Percentiles rank a stretch among this genome's conserved stretches.
These are phyloP conservation scores for Sporothrix euskadiensis DNA, from an alignment of 2,329 filamentous ascomycete species.

Conservation along the genomic window DNA sequence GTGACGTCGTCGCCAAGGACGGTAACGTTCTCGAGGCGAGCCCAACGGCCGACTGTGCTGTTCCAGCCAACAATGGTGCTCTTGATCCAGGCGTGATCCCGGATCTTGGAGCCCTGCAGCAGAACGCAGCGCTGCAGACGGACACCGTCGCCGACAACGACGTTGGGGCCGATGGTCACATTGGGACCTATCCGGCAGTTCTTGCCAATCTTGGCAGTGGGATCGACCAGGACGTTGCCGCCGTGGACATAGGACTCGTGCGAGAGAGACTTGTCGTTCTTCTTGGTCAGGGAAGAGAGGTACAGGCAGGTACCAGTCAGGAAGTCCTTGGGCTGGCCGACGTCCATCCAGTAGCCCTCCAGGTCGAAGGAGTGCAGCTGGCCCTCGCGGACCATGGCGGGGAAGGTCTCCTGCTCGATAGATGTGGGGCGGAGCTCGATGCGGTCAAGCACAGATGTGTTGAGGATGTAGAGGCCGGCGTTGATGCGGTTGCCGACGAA, in stretches of 20 bases:
- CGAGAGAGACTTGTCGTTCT: slow-evolving; percentile 78
- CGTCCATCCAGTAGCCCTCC: slow-evolving; percentile 99
- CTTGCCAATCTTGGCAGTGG: slow-evolving; percentile 92
- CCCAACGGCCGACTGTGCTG: slow-evolving; percentile 93
- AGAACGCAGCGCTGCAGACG: slow-evolving; percentile 91
- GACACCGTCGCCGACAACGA: slow-evolving; percentile 90
- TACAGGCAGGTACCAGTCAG: slow-evolving; percentile 94
- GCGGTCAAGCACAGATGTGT: slow-evolving; percentile 83
- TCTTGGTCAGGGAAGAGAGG: slow-evolving; percentile 88
- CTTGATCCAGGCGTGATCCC: slow-evolving; percentile 99
- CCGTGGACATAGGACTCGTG: slow-evolving; percentile 81
- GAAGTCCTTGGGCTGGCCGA: slow-evolving; percentile 98
- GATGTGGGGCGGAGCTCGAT: slow-evolving; percentile 96
- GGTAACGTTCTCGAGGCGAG: slow-evolving; percentile 95
- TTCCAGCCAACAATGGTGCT: slow-evolving; percentile 99
- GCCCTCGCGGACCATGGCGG: slow-evolving; percentile 84
- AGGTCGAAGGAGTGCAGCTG: slow-evolving; percentile 94
- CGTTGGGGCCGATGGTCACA: slow-evolving; percentile 90
- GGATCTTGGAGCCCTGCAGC: slow-evolving; percentile 86
- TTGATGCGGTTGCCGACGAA: slow-evolving; percentile 99
- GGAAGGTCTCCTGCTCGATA: slow-evolving; percentile 99
- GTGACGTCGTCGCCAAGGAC: slow-evolving; percentile 97
- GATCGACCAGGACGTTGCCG: slow-evolving; percentile 94
- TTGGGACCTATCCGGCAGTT: slow-evolving; percentile 98
- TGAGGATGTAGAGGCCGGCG: slow-evolving; percentile 96